Percentiles rank a stretch among this genome's conserved stretches.
Evolutionary conservation across 169 alveolate species (phyloP).

Genomic region (Plasmodium vivax): DNA sequence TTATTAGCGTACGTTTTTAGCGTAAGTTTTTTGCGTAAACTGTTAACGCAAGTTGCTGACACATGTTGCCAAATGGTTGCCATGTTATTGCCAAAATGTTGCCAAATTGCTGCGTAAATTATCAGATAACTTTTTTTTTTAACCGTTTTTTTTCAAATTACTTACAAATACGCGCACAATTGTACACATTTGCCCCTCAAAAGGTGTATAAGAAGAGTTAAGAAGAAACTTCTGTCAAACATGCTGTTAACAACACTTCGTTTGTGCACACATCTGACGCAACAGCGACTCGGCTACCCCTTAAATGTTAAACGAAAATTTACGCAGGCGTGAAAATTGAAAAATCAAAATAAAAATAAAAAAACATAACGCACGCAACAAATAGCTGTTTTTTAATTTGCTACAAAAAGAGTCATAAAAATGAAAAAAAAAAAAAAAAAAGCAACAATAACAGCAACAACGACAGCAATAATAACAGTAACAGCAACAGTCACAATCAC

Average conservation of each 20-base stretch:
- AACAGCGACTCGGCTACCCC: constrained; percentile 27
- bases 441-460: not conserved
- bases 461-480: not conserved
- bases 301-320: constrained; percentile 1
- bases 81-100: not conserved
- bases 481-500: not conserved
- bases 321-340: not conserved
- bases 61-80: not conserved
- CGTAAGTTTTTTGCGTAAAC: not conserved
- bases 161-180: constrained; percentile 3
- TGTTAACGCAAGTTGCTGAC: not conserved
- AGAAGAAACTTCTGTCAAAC: not conserved
- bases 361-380: not conserved
- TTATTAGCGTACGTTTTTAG: not conserved
- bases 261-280: constrained; percentile 42
- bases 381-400: not conserved
- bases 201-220: not conserved
- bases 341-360: not conserved
- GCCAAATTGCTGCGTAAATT: not conserved
- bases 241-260: constrained; percentile 40
- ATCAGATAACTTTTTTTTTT: constrained; percentile 9
- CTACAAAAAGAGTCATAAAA: not conserved
- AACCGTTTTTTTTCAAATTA: not conserved
- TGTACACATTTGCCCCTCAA: not conserved
- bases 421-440: not conserved